phyloP scores from a whole-genome alignment of 371 early-diverging fungal species.

The Mucor mucedo region DNA sequence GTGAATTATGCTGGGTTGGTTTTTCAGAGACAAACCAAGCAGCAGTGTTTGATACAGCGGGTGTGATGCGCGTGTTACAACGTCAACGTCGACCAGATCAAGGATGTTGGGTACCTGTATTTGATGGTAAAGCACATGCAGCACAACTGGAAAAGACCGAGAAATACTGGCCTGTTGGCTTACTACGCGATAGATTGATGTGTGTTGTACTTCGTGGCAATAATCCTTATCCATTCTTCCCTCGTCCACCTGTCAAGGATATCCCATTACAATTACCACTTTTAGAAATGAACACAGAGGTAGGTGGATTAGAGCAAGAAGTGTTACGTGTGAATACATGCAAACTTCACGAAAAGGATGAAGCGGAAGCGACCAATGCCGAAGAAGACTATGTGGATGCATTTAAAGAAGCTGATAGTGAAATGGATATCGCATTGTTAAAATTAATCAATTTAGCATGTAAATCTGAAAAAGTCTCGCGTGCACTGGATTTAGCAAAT shows the following conservation, averaged over 20 bases:
- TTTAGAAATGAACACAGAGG: slow-evolving; percentile 31
- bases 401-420: slow-evolving; percentile 54
- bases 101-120: slow-evolving; percentile 77
- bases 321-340: slow-evolving; percentile 51
- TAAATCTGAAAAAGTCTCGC: slow-evolving; percentile 68
- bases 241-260: slow-evolving; percentile 77
- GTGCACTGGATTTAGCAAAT: slow-evolving; percentile 77
- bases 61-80: slow-evolving; percentile 66
- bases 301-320: slow-evolving; percentile 68
- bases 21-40: slow-evolving; percentile 82
- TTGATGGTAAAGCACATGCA: slow-evolving; percentile 59
- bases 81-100: slow-evolving; percentile 63
- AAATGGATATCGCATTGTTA: slow-evolving; percentile 80
- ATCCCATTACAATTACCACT: slow-evolving; percentile 77
- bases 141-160: slow-evolving; percentile 35
- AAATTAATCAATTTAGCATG: slow-evolving; percentile 80
- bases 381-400: slow-evolving; percentile 47
- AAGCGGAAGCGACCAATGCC: slow-evolving; percentile 48
- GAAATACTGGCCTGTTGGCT: slow-evolving; percentile 81
- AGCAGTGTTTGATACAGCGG: slow-evolving; percentile 69
- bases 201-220: slow-evolving; percentile 65
- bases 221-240: slow-evolving; percentile 72
- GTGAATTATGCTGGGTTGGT: slow-evolving; percentile 81
- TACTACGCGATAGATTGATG: slow-evolving; percentile 63
- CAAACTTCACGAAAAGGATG: slow-evolving; percentile 55